These are phyloP conservation scores for Talaromyces atroroseus DNA, from an alignment of 2,329 filamentous ascomycete species.

Conservation along the genomic window DNA sequence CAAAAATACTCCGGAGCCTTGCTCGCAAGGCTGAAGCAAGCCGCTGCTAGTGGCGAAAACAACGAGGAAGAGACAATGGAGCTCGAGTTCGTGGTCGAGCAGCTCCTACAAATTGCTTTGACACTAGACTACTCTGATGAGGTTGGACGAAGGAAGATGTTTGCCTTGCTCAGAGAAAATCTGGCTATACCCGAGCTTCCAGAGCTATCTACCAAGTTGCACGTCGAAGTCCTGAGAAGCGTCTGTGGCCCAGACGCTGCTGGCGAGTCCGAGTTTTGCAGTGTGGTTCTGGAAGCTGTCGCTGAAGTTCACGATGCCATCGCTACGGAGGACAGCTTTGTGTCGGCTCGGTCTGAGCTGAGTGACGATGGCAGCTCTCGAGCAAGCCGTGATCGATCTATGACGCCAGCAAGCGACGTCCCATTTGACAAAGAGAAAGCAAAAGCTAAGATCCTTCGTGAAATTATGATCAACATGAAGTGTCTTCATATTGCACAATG, in stretches of 20 bases:
- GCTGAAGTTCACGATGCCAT: conserved; percentile 96
- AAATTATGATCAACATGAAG: conserved; percentile 97
- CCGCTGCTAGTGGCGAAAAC: conserved; percentile 53
- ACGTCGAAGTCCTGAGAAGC: conserved; percentile 71
- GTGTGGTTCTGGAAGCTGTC: conserved; percentile 75
- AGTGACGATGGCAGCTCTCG: conserved; percentile 55
- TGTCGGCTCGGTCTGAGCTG: conserved; percentile 83
- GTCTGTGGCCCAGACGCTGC: conserved; percentile 63
- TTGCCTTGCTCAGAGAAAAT: conserved; percentile 77
- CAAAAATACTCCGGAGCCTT: conserved; percentile 66
- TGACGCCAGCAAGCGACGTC: conserved; percentile 48
- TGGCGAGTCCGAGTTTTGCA: conserved; percentile 47
- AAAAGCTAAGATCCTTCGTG: conserved; percentile 66
- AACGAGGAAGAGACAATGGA: conserved; percentile 78
- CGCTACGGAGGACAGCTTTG: conserved; percentile 75
- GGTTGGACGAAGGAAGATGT: conserved; percentile 93
- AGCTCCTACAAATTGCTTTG: conserved; percentile 84
- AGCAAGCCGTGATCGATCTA: conserved; percentile 34
- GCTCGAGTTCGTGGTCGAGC: conserved; percentile 92
- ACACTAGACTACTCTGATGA: conserved; percentile 98
- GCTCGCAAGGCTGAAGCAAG: conserved; percentile 34
- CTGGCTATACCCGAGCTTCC: conserved; percentile 82
- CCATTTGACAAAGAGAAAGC: conserved; percentile 50
- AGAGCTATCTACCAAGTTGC: conserved; percentile 86
- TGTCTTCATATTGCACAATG: conserved; percentile 95